These are phyloP conservation scores for Pseudozyma flocculosa DNA, from an alignment of 1,284 basidiomycete genomes.

Conservation along the genomic window DNA sequence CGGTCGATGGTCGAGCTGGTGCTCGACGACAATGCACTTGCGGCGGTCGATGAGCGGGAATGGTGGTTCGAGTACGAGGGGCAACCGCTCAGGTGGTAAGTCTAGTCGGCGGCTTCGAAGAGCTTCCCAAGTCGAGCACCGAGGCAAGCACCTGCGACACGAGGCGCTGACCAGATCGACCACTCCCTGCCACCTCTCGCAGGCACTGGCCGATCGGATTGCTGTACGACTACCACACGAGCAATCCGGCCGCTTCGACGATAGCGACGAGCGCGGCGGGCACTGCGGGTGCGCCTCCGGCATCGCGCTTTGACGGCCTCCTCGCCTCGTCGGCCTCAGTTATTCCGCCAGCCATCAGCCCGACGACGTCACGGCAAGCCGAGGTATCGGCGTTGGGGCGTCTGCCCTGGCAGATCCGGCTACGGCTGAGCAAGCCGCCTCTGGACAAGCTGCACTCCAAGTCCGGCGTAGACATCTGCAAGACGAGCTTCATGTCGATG, in stretches of 20 bases:
- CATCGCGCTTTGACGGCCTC: background rate
- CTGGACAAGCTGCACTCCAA: conserved; percentile 38
- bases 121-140: too few relatives aligned
- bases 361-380: background rate
- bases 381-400: background rate
- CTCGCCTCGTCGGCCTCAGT: background rate
- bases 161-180: background rate
- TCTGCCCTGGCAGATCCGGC: conserved; percentile 37
- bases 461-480: conserved; percentile 31
- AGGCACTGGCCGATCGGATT: conserved; percentile 51
- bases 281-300: background rate
- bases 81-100: conserved; percentile 37
- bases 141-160: too few relatives aligned
- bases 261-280: background rate
- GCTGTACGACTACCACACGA: conserved; percentile 44
- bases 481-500: conserved; percentile 48
- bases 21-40: conserved; percentile 23
- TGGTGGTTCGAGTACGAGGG: conserved; percentile 49
- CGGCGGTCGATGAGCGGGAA: conserved; percentile 27
- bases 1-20: conserved; percentile 36
- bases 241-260: conserved; percentile 30
- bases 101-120: too few relatives aligned
- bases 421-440: conserved; percentile 41
- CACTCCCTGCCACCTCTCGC: background rate
- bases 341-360: background rate